Evolutionary conservation across 306 rosid species (phyloP).

Genomic region (Ochetophila trinervis): DNA sequence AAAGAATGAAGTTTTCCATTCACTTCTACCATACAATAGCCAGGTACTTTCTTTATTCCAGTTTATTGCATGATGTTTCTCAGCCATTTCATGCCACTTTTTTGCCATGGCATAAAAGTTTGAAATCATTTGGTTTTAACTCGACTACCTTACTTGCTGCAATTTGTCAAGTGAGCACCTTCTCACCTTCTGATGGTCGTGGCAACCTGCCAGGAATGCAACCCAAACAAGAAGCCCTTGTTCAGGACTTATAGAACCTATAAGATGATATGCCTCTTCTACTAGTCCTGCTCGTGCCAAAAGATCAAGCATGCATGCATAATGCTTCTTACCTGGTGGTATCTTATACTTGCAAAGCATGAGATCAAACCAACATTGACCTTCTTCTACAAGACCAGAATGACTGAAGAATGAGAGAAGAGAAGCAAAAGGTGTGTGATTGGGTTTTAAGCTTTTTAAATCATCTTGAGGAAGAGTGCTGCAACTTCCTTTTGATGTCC

Average conservation of each 20-base stretch:
- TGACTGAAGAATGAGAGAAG: constrained; percentile 51
- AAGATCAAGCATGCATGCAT: constrained; percentile 48
- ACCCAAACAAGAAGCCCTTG: constrained; percentile 42
- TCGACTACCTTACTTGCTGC: constrained; percentile 38
- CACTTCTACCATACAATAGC: constrained; percentile 42
- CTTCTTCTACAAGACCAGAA: constrained; percentile 45
- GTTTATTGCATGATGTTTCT: constrained; percentile 35
- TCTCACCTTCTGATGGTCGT: constrained; percentile 21
- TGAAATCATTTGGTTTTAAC: constrained; percentile 38
- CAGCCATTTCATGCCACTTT: constrained; percentile 44
- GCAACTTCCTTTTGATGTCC: constrained; percentile 46
- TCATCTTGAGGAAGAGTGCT: constrained; percentile 39
- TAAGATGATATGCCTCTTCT: constrained; percentile 39
- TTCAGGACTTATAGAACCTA: constrained; percentile 28
- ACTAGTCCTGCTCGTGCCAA: constrained; percentile 43
- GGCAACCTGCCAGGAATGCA: constrained; percentile 46
- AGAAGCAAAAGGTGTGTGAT: constrained; percentile 49
- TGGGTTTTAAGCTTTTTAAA: constrained; percentile 27
- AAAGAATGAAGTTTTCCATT: constrained; percentile 45
- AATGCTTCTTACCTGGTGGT: constrained; percentile 40
- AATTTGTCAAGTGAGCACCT: constrained; percentile 34
- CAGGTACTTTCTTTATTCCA: constrained; percentile 39
- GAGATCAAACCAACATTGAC: constrained; percentile 35
- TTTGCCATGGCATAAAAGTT: constrained; percentile 38
- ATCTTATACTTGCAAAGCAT: constrained; percentile 36